Base-by-base conservation (phyloP, 2,329 filamentous ascomycete species). In the Apiospora rasikravindrae region DNA sequence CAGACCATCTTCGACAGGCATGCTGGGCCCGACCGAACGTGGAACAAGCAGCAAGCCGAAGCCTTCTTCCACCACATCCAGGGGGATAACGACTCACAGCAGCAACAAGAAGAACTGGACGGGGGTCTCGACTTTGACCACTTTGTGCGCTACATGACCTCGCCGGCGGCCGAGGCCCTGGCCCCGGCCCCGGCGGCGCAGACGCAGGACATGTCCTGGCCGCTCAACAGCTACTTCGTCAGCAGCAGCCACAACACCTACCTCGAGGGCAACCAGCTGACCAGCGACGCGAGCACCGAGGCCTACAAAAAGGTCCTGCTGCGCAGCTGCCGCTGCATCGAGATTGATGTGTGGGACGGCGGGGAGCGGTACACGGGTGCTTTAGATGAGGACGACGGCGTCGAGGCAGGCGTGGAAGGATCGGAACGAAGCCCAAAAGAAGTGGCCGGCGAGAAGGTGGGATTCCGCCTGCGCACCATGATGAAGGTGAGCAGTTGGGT, bases 181-280 rank as follows among this genome's bases (percentile, higher is more conserved):
- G 82, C 81, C 1, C 84, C 85, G 1, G 80, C 80, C 7, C 66
- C 66, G 6, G 14, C 11, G 24, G 76, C 78, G 29, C 74, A 82
- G 29, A 74, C 82, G 2, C 78, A 84, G 71, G 87, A 90, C 71
- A 88, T 96, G 71, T 89, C 94, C 69, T 92, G 91, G 77, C 95
- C 95, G 0, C 84, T 98, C 74, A 93, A 94, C 72, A 95, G 94
- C 83, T 98, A 98, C 83, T 98, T 94, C 83, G 94, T 98, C 80
- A 97, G 92, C 74, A 97, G 94, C 77, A 97, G 95, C 71, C 95
- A 98, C 86, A 98, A 98, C 83, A 98, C 95, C 0, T 98, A 98
- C 77, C 89, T 98, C 29, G 89, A 94, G 1, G 95, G 95, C 29
- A 93, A 95, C 79, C 95, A 98, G 84, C 90, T 98, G 16, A 94